Evolutionary conservation across 1,139 yeast genomes (phyloP).

Genomic region (Yamadazyma diddensiae): DNA sequence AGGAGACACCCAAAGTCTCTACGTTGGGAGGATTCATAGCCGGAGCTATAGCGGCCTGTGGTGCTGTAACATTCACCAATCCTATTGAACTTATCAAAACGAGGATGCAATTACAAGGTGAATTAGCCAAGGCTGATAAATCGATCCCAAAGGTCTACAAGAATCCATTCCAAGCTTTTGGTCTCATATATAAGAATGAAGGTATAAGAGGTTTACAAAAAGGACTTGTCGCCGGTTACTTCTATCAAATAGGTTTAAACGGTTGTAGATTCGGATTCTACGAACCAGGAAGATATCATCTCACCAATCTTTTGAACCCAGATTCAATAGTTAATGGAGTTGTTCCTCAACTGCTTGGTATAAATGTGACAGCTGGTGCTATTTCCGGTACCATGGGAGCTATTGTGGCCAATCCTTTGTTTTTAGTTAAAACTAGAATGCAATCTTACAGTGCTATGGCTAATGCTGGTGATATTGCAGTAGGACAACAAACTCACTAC

Average conservation of each 20-base stretch:
- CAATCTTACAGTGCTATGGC: conserved; percentile 61
- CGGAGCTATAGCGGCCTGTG: conserved; percentile 95
- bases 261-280: conserved; percentile 93
- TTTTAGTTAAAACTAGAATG: conserved; percentile 91
- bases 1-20: conserved; percentile 40
- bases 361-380: conserved; percentile 81
- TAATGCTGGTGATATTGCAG: conserved; percentile 34
- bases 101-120: conserved; percentile 96
- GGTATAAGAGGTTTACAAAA: conserved; percentile 87
- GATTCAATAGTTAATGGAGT: conserved; percentile 33
- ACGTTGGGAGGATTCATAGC: conserved; percentile 83
- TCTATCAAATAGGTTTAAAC: conserved; percentile 85
- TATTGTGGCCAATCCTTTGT: conserved; percentile 83
- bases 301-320: conserved; percentile 60
- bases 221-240: conserved; percentile 79
- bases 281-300: conserved; percentile 71
- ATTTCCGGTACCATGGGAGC: conserved; percentile 90
- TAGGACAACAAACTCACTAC: conserved; percentile 93
- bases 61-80: conserved; percentile 94
- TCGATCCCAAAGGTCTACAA: conserved; percentile 58
- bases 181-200: conserved; percentile 71
- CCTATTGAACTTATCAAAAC: conserved; percentile 94
- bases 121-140: conserved; percentile 53
- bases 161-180: conserved; percentile 84
- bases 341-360: conserved; percentile 56